These are phyloP conservation scores for Penicillium occitanis DNA, from an alignment of 2,329 filamentous ascomycete genomes.

Conservation along the genomic window DNA sequence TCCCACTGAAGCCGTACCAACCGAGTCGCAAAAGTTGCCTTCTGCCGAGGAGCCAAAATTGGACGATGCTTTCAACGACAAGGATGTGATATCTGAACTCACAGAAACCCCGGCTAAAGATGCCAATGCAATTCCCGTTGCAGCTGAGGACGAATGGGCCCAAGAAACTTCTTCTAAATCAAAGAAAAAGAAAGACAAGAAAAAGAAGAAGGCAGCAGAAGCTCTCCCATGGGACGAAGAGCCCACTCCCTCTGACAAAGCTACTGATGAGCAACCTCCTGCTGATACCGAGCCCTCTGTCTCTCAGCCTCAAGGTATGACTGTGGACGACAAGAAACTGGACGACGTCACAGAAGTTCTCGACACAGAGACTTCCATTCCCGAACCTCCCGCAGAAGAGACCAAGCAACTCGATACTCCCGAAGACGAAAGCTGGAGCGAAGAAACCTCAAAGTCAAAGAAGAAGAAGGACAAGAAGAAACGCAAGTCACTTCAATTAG, in stretches of 20 bases:
- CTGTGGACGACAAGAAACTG: background rate
- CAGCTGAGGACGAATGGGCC: background rate
- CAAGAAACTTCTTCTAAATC: slow-evolving; percentile 24
- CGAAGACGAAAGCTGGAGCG: slow-evolving; percentile 1
- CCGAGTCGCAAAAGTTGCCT: background rate
- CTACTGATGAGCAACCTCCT: background rate
- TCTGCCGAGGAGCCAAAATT: background rate
- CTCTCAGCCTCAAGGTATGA: background rate
- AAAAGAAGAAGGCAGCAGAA: slow-evolving; percentile 15
- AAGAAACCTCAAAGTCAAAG: slow-evolving; percentile 25
- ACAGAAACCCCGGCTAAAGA: background rate
- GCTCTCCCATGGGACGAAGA: slow-evolving; percentile 29
- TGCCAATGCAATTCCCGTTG: background rate
- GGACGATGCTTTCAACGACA: background rate
- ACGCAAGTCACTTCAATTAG: slow-evolving; percentile 23
- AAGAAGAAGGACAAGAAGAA: slow-evolving; percentile 43
- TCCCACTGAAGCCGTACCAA: background rate
- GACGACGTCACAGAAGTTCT: background rate
- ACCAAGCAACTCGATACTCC: background rate
- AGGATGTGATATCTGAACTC: background rate
- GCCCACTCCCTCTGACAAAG: slow-evolving; percentile 12
- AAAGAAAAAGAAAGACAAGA: slow-evolving; percentile 38
- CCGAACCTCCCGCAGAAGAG: background rate
- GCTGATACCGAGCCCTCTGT: background rate
- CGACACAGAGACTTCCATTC: background rate